Conservation (phyloP, 345 rosid species). For the Raphanus raphanistrum region DNA sequence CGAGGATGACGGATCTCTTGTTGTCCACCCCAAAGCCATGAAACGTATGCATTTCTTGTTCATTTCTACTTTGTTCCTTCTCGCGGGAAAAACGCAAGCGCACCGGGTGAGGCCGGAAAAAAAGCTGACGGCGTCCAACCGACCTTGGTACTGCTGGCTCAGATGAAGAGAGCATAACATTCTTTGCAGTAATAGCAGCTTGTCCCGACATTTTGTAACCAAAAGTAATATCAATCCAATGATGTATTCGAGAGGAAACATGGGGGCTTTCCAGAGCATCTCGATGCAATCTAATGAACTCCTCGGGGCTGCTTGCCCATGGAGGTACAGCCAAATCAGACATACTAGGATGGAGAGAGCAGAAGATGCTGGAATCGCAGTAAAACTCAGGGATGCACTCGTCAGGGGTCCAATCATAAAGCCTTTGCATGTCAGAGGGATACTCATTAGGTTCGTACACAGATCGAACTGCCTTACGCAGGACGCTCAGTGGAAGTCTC, state of each 20-base stretch:
- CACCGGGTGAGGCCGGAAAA: slow-evolving; percentile 69
- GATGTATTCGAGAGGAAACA: slow-evolving; percentile 74
- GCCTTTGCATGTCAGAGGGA: slow-evolving; percentile 92
- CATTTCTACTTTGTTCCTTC: slow-evolving; percentile 31
- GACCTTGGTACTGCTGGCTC: slow-evolving; percentile 67
- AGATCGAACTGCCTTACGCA: slow-evolving; percentile 85
- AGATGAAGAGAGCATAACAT: slow-evolving; percentile 87
- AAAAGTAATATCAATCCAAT: slow-evolving; percentile 88
- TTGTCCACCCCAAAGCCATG: slow-evolving; percentile 45
- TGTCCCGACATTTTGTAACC: slow-evolving; percentile 93
- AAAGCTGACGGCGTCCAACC: slow-evolving; percentile 86
- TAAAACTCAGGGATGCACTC: slow-evolving; percentile 98
- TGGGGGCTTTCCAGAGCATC: slow-evolving; percentile 81
- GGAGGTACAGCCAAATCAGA: slow-evolving; percentile 84
- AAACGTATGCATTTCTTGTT: slow-evolving; percentile 38
- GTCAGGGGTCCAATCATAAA: slow-evolving; percentile 98
- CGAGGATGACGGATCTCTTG: slow-evolving; percentile 47
- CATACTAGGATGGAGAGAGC: slow-evolving; percentile 78
- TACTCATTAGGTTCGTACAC: slow-evolving; percentile 97
- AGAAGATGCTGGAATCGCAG: slow-evolving; percentile 73
- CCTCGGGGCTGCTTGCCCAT: slow-evolving; percentile 83
- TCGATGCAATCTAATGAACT: slow-evolving; percentile 78
- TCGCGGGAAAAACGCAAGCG: slow-evolving; percentile 47
- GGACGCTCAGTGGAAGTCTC: slow-evolving; percentile 83
- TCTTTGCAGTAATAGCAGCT: slow-evolving; percentile 88